Evolutionary conservation across 805 yeast genomes (phyloP), one percentile per base, ranked within the genome.

Genomic region (Teunomyces lycoperdinae): DNA sequence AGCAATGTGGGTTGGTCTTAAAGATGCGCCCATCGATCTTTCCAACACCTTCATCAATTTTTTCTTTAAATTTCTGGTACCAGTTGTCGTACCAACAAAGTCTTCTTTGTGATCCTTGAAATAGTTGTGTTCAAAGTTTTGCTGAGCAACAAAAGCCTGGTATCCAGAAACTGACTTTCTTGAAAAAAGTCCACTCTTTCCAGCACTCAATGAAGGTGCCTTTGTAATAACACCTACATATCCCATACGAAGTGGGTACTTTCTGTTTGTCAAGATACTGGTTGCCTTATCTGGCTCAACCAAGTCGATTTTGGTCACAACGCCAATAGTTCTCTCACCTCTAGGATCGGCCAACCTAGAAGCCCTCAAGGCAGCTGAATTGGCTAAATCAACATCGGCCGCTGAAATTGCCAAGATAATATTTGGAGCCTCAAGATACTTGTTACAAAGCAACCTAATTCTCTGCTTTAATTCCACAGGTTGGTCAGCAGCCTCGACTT

Each of bases 201-300:
- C 26, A 7, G 48, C 50, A 16, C 51, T 48, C 0, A 79, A 67
- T 14, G 60, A 70, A 5, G 94, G 96, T 0, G 87, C 78, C 54
- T 82, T 87, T 1, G 97, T 88, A 14, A 95, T 85, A n/a, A 95
- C 98, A 48, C 99, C 99, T 16, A 94, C 98, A 63, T 94, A 94
- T 0, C 99, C 99, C 96, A 94, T 88, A 58, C 79, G 83, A 51
- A 94, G 72, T 0, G 99, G 98, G 60, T 95, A 95, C 58, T 84
- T 87, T 53, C 78, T 82, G 66, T 92, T 92, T 27, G 79, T 76
- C 50, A 94, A 71, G 16, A 88, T 79, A 6, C 71, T 74, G 43
- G 80, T 78, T 0, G 96, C 99, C 11, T 74, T 66, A 40, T 77
- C 78, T 0, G 97, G 86, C 20, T 84, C 87, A 2, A 95, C 96